Evolutionary conservation across 768 basidiomycete species (phyloP), one percentile per base, ranked within the genome.

Genomic region (Pleurotus tuber-regium): DNA sequence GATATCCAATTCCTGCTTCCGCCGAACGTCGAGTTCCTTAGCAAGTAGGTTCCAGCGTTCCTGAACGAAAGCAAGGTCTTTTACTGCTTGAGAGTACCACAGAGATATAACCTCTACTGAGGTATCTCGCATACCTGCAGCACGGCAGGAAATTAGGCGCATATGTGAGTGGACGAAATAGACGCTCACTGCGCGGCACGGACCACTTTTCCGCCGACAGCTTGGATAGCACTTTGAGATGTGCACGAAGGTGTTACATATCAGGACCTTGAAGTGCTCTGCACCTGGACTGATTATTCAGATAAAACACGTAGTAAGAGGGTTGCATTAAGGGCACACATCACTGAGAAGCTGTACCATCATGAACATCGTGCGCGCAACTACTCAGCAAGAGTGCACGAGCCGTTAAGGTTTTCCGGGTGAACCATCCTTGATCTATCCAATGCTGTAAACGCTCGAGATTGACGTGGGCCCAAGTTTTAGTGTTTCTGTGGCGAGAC

Each of bases 311-410:
- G 30, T 16, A 31, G 21, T 11, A n/a, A 43, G 39, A 25, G 30
- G 23, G 8, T 25, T 25, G 18, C 12, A 42, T 19, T 19, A 23
- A 25, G 21, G 11, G 72, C 83, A 49, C 57, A 93, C 92, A 60
- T 87, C 84, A 50, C 87, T 92, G 26, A 98, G 72, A 21, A 99
- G 73, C 71, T 98, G 98, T 80, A 2, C 97, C 97, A 56, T 93
- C 89, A 59, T 90, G 85, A 2, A 84, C 86, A 49, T 92, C 78
- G 66, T 98, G 95, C 11, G 98, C 72, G 58, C 92, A 92, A 0
- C 92, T 89, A 56, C 90, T 93, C 51, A 85, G 67, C n/a, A 95
- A 72, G 23, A 98, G 70, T 55, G 93, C 88, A 26, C 78, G 82
- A 35, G 92, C 92, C 18, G 93, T 97, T 48, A 99, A 4, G 93